Percentiles rank a stretch among this genome's conserved stretches.
Evolutionary conservation across 208 protist genomes (phyloP).

Genomic region (Acanthamoeba castellanii): DNA sequence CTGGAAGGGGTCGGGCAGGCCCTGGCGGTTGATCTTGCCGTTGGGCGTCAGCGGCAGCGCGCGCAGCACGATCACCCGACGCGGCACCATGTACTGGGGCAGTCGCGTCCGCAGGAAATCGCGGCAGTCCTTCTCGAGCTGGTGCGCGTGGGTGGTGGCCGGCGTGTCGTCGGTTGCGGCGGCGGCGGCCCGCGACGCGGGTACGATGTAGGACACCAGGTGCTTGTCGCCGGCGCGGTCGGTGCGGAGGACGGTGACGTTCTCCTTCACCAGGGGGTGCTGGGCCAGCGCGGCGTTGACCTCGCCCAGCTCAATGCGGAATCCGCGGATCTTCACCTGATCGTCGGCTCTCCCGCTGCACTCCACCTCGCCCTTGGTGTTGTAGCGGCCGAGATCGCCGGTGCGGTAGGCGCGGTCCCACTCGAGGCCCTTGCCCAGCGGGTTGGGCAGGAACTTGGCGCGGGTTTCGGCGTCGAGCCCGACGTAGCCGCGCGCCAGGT

Average conservation of each 20-base stretch:
- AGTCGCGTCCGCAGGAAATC: constrained; percentile 82
- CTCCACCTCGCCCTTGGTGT: constrained; percentile 77
- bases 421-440: constrained; percentile 62
- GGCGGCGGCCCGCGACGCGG: not conserved
- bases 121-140: constrained; percentile 73
- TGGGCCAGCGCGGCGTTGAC: constrained; percentile 84
- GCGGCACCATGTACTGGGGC: constrained; percentile 89
- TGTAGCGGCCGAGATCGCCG: constrained; percentile 84
- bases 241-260: constrained; percentile 85
- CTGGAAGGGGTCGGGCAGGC: constrained; percentile 77
- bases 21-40: constrained; percentile 87
- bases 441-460: constrained; percentile 85
- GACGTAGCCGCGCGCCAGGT: constrained; percentile 84
- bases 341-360: constrained; percentile 84
- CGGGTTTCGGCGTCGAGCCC: constrained; percentile 78
- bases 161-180: not conserved
- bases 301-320: constrained; percentile 89
- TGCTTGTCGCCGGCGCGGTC: constrained; percentile 77
- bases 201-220: constrained; percentile 69
- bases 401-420: constrained; percentile 82
- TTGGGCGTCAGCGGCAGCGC: constrained; percentile 88
- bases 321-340: constrained; percentile 88
- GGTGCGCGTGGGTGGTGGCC: not conserved
- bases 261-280: constrained; percentile 86
- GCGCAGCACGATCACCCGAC: constrained; percentile 81